Percentiles rank a stretch among this genome's conserved stretches.
These are phyloP conservation scores for Trichoderma simmonsii DNA, from an alignment of 2,329 filamentous ascomycete species.

Conservation along the genomic window DNA sequence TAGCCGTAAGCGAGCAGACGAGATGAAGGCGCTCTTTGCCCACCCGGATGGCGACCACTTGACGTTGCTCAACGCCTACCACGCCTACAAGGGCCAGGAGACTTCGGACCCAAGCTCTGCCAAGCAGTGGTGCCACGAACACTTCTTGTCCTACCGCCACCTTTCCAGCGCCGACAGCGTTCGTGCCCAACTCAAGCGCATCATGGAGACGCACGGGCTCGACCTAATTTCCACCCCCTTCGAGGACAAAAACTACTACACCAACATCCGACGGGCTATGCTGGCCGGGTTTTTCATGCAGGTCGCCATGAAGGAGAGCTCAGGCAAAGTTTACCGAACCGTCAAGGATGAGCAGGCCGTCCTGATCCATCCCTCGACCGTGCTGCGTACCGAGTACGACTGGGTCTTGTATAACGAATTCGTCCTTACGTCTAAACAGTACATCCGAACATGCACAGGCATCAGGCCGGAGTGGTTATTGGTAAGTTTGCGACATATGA, in stretches of 20 bases:
- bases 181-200: slow-evolving; percentile 83
- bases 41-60: slow-evolving; percentile 94
- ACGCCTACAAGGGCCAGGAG: slow-evolving; percentile 82
- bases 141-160: slow-evolving; percentile 87
- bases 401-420: slow-evolving; percentile 99
- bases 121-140: slow-evolving; percentile 94
- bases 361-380: slow-evolving; percentile 88
- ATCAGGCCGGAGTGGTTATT: slow-evolving; percentile 93
- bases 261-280: slow-evolving; percentile 89
- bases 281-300: slow-evolving; percentile 99
- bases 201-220: slow-evolving; percentile 90
- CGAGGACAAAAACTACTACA: slow-evolving; percentile 96
- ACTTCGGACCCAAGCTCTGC: slow-evolving; percentile 59
- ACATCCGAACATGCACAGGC: slow-evolving; percentile 88
- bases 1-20: slow-evolving; percentile 86
- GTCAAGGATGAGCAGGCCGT: slow-evolving; percentile 97
- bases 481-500: slow-evolving; percentile 49
- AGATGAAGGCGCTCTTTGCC: slow-evolving; percentile 93
- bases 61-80: slow-evolving; percentile 95
- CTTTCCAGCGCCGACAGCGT: slow-evolving; percentile 93
- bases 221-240: slow-evolving; percentile 87
- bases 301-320: slow-evolving; percentile 87
- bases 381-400: slow-evolving; percentile 82
- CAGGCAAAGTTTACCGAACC: slow-evolving; percentile 87
- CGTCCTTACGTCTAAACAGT: slow-evolving; percentile 96